A percentile compares a stretch with the other conserved stretches of the same genome.
Evolutionary conservation across 495 filamentous ascomycete genomes (phyloP).

Genomic region (Aspergillus kassunensis): DNA sequence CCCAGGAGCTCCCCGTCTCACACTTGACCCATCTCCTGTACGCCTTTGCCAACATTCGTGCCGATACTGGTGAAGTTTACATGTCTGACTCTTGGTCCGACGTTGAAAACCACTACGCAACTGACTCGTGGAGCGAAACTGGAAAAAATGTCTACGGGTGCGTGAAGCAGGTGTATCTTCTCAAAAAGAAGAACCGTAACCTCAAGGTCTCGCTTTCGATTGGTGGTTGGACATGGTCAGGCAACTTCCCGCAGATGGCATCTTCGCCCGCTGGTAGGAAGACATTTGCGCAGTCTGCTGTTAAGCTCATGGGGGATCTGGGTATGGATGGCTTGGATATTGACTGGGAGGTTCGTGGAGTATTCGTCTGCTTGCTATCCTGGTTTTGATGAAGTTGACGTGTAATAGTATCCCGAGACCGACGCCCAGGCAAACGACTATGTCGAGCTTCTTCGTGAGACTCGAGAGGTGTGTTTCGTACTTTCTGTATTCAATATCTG

Average conservation of each 20-base stretch:
- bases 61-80: slow-evolving; percentile 62
- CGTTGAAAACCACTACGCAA: slow-evolving; percentile 71
- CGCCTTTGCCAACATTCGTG: slow-evolving; percentile 67
- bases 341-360: slow-evolving; percentile 65
- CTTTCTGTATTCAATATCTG: not conserved
- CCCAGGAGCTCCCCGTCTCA: slow-evolving; percentile 69
- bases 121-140: slow-evolving; percentile 69
- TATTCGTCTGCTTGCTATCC: no score
- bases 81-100: slow-evolving; percentile 81
- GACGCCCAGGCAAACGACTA: slow-evolving; percentile 57
- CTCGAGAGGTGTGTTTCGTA: slow-evolving; percentile 34
- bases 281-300: slow-evolving; percentile 64
- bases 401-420: slow-evolving; percentile 29
- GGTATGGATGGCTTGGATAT: slow-evolving; percentile 61
- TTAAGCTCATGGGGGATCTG: slow-evolving; percentile 63
- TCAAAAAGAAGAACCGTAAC: slow-evolving; percentile 74
- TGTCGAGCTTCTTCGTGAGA: slow-evolving; percentile 57
- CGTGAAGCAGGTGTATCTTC: slow-evolving; percentile 78
- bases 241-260: slow-evolving; percentile 65
- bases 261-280: slow-evolving; percentile 52
- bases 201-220: slow-evolving; percentile 64
- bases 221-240: slow-evolving; percentile 77
- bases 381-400: no score
- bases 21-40: slow-evolving; percentile 87
- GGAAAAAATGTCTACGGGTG: slow-evolving; percentile 75